Percentiles rank a stretch among this genome's conserved stretches.
phyloP scores from a whole-genome alignment of 495 filamentous ascomycete genomes.

The Aspergillus conjunctus region DNA sequence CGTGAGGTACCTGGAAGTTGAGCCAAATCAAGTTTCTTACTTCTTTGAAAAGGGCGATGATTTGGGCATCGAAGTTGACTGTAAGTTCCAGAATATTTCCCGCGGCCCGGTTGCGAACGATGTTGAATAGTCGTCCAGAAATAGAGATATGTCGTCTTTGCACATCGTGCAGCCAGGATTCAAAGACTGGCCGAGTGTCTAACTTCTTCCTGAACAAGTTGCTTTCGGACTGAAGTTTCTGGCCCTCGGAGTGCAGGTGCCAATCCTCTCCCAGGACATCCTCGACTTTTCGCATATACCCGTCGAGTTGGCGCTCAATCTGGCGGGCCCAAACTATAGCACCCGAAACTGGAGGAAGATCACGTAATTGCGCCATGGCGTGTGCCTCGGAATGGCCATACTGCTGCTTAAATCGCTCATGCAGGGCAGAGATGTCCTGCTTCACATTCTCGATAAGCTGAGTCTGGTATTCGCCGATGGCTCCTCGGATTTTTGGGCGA shows the following conservation, averaged over 20 bases:
- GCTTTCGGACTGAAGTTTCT: constrained; percentile 87
- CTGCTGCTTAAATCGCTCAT: constrained; percentile 97
- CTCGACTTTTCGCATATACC: constrained; percentile 97
- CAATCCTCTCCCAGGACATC: constrained; percentile 92
- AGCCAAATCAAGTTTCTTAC: constrained; percentile 96
- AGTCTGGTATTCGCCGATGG: constrained; percentile 95
- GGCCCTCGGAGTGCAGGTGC: constrained; percentile 90
- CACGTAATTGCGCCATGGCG: constrained; percentile 93
- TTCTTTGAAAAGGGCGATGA: constrained; percentile 97
- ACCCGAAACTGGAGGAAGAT: constrained; percentile 92
- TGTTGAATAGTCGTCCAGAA: constrained; percentile 85
- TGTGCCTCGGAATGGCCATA: constrained; percentile 98
- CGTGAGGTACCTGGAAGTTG: constrained; percentile 87
- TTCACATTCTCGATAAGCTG: constrained; percentile 98
- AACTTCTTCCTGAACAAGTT: constrained; percentile 93
- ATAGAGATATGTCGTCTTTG: constrained; percentile 85
- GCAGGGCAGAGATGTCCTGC: constrained; percentile 85
- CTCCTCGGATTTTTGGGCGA: constrained; percentile 93
- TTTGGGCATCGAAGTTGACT: constrained; percentile 95
- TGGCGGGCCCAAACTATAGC: constrained; percentile 97
- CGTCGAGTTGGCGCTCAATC: constrained; percentile 91
- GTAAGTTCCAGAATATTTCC: constrained; percentile 83
- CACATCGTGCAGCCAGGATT: constrained; percentile 92
- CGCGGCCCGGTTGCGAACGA: constrained; percentile 80
- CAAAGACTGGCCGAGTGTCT: constrained; percentile 88